Percentiles rank a stretch among this genome's conserved stretches.
phyloP scores from a whole-genome alignment of 495 filamentous ascomycete genomes.

The Massariosphaeria phaeospora region DNA sequence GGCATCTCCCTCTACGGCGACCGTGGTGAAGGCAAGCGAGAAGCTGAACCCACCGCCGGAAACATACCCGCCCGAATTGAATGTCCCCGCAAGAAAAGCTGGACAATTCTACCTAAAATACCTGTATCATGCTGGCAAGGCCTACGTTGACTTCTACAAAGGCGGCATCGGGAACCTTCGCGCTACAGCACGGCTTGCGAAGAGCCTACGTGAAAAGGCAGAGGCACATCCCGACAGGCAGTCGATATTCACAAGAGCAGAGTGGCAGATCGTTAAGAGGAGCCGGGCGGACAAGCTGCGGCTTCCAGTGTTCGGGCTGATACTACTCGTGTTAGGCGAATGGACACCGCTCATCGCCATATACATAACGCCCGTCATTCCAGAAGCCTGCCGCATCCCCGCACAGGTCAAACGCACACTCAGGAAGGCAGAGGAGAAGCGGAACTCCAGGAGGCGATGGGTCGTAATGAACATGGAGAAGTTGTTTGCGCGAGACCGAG shows the following conservation, averaged over 20 bases:
- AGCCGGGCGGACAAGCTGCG: slow-evolving; percentile 62
- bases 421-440: slow-evolving; percentile 45
- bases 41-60: slow-evolving; percentile 54
- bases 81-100: slow-evolving; percentile 45
- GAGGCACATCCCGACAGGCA: slow-evolving; percentile 1
- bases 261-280: slow-evolving; percentile 63
- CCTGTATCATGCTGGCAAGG: slow-evolving; percentile 49
- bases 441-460: slow-evolving; percentile 22
- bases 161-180: slow-evolving; percentile 66
- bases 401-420: slow-evolving; percentile 59
- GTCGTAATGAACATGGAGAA: slow-evolving; percentile 10
- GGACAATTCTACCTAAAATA: slow-evolving; percentile 44
- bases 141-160: slow-evolving; percentile 79
- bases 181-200: slow-evolving; percentile 49
- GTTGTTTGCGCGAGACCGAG: neutral
- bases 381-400: slow-evolving; percentile 76
- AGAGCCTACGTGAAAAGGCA: slow-evolving; percentile 24
- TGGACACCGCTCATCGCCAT: slow-evolving; percentile 68
- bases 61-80: slow-evolving; percentile 56
- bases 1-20: neutral
- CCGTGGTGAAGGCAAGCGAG: neutral
- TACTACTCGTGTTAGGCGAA: slow-evolving; percentile 75
- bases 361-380: slow-evolving; percentile 63
- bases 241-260: slow-evolving; percentile 47
- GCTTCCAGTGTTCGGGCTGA: slow-evolving; percentile 68